Evolutionary conservation across 2,329 filamentous ascomycete genomes (phyloP).

Genomic region (Periglandula ipomoeae): DNA sequence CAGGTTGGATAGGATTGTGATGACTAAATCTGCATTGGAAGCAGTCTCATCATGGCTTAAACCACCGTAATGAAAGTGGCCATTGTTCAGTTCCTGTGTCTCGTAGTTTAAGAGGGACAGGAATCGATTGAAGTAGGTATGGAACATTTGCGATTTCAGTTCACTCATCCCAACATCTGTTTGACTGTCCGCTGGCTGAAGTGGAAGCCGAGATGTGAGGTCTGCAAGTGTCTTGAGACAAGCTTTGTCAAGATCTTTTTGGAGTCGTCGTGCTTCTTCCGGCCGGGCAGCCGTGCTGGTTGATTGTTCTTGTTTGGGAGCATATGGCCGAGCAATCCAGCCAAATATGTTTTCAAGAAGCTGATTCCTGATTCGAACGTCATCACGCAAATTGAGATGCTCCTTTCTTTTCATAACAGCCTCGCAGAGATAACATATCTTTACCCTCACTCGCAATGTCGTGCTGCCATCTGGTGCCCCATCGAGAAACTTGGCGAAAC

Average conservation of each 20-base stretch:
- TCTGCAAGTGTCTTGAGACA: slow-evolving; percentile 57
- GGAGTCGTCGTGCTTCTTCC: slow-evolving; percentile 49
- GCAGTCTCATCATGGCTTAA: slow-evolving; percentile 42
- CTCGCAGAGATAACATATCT: slow-evolving; percentile 59
- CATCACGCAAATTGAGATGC: slow-evolving; percentile 57
- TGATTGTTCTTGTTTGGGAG: slow-evolving; percentile 34
- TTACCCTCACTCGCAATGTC: slow-evolving; percentile 56
- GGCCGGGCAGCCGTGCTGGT: slow-evolving; percentile 32
- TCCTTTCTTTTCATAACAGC: slow-evolving; percentile 58
- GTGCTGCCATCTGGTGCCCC: slow-evolving; percentile 45
- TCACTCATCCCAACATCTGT: slow-evolving; percentile 59
- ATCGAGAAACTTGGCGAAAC: slow-evolving; percentile 59
- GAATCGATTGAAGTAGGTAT: slow-evolving; percentile 62
- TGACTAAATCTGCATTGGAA: slow-evolving; percentile 53
- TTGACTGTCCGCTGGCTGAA: slow-evolving; percentile 57
- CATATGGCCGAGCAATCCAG: slow-evolving; percentile 56
- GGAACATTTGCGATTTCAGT: slow-evolving; percentile 62
- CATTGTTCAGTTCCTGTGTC: slow-evolving; percentile 28
- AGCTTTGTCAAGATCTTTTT: slow-evolving; percentile 57
- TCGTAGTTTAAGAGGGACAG: slow-evolving; percentile 56
- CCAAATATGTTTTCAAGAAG: slow-evolving; percentile 58
- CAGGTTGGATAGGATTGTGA: slow-evolving; percentile 59
- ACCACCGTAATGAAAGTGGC: slow-evolving; percentile 22
- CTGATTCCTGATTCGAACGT: slow-evolving; percentile 60
- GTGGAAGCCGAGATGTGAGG: slow-evolving; percentile 55